Percentiles rank a stretch among this genome's conserved stretches.
Conservation (phyloP, 2,329 filamentous ascomycete genomes). For the Pyrenochaeta sp. region DNA sequence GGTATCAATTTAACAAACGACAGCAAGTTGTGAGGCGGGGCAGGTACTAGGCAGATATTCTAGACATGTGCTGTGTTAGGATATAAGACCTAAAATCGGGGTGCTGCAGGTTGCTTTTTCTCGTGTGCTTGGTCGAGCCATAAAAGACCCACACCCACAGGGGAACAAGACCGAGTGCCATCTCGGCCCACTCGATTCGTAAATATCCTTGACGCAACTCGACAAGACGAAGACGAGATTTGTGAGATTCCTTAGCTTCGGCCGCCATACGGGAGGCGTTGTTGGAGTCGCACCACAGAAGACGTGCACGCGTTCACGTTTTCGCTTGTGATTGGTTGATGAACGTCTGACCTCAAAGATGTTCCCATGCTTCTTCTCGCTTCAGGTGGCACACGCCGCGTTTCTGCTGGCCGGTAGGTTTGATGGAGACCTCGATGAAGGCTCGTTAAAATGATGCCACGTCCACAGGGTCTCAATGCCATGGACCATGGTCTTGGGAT, state of each 20-base stretch:
- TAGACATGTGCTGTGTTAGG: slow-evolving; percentile 3
- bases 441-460: slow-evolving; percentile 9
- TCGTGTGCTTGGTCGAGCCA: slow-evolving; percentile 5
- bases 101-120: slow-evolving; percentile 8
- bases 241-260: slow-evolving; percentile 19
- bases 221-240: slow-evolving; percentile 12
- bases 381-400: slow-evolving; percentile 17
- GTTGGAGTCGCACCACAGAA: slow-evolving; percentile 18
- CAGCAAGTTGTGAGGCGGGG: no score
- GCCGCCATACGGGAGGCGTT: slow-evolving; percentile 21
- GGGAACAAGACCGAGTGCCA: slow-evolving; percentile 10
- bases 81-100: slow-evolving; percentile 13
- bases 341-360: slow-evolving; percentile 5
- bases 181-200: slow-evolving; percentile 21
- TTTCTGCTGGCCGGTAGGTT: slow-evolving; percentile 10
- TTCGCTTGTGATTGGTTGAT: slow-evolving; percentile 24
- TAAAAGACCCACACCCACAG: neutral
- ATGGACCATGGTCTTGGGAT: slow-evolving; percentile 24
- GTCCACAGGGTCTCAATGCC: slow-evolving; percentile 16
- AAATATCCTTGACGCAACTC: slow-evolving; percentile 5
- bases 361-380: slow-evolving; percentile 13
- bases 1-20: slow-evolving; percentile 1
- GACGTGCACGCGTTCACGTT: slow-evolving; percentile 28
- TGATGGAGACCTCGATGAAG: neutral
- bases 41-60: slow-evolving; percentile 9